Evolutionary conservation across 1,284 basidiomycete species (phyloP).

Genomic region (Bondarzewia mesenterica): DNA sequence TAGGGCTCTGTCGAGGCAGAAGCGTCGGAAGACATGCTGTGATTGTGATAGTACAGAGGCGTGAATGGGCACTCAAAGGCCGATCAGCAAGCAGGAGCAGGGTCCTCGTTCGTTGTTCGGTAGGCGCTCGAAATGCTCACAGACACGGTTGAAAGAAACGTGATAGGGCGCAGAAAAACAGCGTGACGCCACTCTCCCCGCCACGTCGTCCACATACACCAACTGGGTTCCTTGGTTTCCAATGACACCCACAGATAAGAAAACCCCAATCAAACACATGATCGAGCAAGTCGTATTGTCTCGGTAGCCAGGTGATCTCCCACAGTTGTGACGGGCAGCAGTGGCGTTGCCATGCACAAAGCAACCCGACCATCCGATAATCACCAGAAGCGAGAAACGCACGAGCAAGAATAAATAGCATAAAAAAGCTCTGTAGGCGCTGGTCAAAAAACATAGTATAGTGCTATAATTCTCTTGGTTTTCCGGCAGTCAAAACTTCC

Average conservation of each 20-base stretch:
- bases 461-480: constrained; percentile 29
- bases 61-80: not conserved
- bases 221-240: not conserved
- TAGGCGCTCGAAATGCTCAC: not conserved
- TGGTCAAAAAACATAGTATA: constrained; percentile 10
- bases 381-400: not conserved
- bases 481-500: constrained; percentile 77
- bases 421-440: not conserved
- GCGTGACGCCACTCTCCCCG: not conserved
- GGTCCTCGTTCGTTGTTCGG: no score
- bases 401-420: not conserved
- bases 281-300: not conserved
- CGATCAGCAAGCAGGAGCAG: no score
- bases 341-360: not conserved
- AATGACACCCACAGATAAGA: not conserved
- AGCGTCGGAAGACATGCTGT: constrained; percentile 24
- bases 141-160: no score
- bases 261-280: not conserved
- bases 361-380: not conserved
- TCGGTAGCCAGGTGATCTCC: not conserved
- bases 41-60: no score
- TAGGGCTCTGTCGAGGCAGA: constrained; percentile 23
- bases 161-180: no score
- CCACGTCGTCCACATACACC: not conserved
- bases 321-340: not conserved